Base-by-base conservation (phyloP, 441 rosid species). In the Pelargonium cotyledonis region DNA sequence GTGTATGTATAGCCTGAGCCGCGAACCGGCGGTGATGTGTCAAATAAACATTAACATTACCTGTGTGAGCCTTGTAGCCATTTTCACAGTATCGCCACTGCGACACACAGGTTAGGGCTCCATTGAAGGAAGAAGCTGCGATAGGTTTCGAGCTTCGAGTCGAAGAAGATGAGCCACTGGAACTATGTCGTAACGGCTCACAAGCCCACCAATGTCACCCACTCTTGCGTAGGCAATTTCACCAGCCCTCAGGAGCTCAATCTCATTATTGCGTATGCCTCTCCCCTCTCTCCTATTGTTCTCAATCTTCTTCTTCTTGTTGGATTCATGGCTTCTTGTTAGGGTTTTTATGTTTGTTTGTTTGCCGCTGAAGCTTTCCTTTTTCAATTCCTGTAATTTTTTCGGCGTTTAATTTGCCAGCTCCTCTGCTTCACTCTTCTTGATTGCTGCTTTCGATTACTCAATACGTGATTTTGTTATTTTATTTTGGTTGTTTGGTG, bases 131-230 rank as follows among this genome's bases (percentile, higher is more conserved):
- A 57, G 63, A 57, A 57, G 63, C 63, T 57, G 21, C 63, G 15
- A 66, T n/a, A 19, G 62, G 15, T 16, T 15, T 57, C 21, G 62
- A 19, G 49, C 49, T 65, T 15, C 11, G 23, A 35, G 29, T 57
- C 63, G 61, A 23, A 55, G 63, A 26, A 23, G 75, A 94, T 92
- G 98, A 95, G 96, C 70, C 61, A 86, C 60, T 92, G 97, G 97
- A 95, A 95, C 85, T 91, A 95, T 82, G 99, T 89, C 60, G 99
- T 95, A 0, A 90, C 99, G 75, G 99, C 99, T 69, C 99, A 95
- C 82, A 95, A 95, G 80, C 99, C 99, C 62, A 95, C 97, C 49
- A 89, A 89, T 79, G 97, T 90, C 61, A 87, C 96, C 55, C 96
- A 95, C 79, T 95, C 99, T 1, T 91, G 97, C 71, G 99, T 95